Conservation (phyloP, 768 basidiomycete species). For the Termitomyces sp. region DNA sequence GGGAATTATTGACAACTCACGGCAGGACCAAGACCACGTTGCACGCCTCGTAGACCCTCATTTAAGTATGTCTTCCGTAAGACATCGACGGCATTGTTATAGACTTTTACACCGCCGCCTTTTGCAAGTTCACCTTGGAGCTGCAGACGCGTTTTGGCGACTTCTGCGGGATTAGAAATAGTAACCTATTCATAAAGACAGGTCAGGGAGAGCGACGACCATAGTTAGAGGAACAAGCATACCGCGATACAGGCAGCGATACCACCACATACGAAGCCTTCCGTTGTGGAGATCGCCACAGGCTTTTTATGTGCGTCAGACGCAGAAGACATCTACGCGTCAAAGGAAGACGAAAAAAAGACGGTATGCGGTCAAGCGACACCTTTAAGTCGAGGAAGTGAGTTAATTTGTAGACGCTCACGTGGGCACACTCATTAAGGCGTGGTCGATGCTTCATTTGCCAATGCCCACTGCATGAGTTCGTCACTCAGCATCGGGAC, state of each 20-base stretch:
- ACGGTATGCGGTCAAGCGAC: not conserved
- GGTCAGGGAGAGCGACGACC: not conserved
- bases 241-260: slow-evolving; percentile 91
- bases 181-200: slow-evolving; percentile 50
- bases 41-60: slow-evolving; percentile 88
- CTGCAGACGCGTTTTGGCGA: slow-evolving; percentile 93
- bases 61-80: slow-evolving; percentile 82
- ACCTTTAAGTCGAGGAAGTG: not conserved
- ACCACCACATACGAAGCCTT: slow-evolving; percentile 87
- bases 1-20: slow-evolving; percentile 39
- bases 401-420: slow-evolving; percentile 4
- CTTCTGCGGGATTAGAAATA: slow-evolving; percentile 74
- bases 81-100: slow-evolving; percentile 85
- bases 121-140: slow-evolving; percentile 93
- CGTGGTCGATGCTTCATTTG: not conserved
- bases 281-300: slow-evolving; percentile 53
- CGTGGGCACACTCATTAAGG: slow-evolving; percentile 1
- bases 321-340: slow-evolving; percentile 12
- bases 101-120: slow-evolving; percentile 66
- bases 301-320: slow-evolving; percentile 11
- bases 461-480: slow-evolving; percentile 23
- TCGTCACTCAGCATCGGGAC: slow-evolving; percentile 41
- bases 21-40: slow-evolving; percentile 87
- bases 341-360: not conserved
- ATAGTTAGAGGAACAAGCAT: slow-evolving; percentile 20